Conservation (phyloP, 1,284 basidiomycete species). For the Malassezia slooffiae region DNA sequence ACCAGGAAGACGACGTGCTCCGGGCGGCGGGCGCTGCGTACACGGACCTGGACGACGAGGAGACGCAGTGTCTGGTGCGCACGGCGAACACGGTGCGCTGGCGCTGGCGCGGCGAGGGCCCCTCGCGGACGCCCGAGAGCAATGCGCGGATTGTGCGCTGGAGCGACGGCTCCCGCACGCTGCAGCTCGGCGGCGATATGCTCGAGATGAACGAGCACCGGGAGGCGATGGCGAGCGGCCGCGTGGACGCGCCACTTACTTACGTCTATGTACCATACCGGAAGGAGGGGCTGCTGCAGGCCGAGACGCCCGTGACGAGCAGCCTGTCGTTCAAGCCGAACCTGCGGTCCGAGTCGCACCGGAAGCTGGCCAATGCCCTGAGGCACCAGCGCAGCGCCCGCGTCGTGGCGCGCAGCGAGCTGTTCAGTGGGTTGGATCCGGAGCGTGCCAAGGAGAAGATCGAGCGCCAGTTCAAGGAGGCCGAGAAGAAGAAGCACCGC, state of each 20-base stretch:
- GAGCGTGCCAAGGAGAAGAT: conserved; percentile 55
- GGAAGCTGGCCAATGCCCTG: conserved; percentile 74
- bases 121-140: conserved; percentile 64
- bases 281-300: conserved; percentile 68
- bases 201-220: conserved; percentile 59
- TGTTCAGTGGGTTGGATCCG: conserved; percentile 45
- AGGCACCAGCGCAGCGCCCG: conserved; percentile 63
- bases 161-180: conserved; percentile 78
- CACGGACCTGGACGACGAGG: conserved; percentile 51
- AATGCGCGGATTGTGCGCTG: conserved; percentile 77
- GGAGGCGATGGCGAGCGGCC: conserved; percentile 18
- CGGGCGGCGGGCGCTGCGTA: conserved; percentile 51
- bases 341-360: conserved; percentile 78
- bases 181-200: conserved; percentile 73
- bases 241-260: conserved; percentile 45
- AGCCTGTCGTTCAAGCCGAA: conserved; percentile 72
- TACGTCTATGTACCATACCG: conserved; percentile 84
- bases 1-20: conserved; percentile 25
- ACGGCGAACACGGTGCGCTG: conserved; percentile 83
- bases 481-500: conserved; percentile 35
- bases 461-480: conserved; percentile 37
- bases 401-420: conserved; percentile 50
- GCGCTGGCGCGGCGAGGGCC: conserved; percentile 62
- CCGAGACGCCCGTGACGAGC: conserved; percentile 70
- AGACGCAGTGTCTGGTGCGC: conserved; percentile 51